Conservation (phyloP, 1,139 yeast genomes). For the Pichia sp. region DNA sequence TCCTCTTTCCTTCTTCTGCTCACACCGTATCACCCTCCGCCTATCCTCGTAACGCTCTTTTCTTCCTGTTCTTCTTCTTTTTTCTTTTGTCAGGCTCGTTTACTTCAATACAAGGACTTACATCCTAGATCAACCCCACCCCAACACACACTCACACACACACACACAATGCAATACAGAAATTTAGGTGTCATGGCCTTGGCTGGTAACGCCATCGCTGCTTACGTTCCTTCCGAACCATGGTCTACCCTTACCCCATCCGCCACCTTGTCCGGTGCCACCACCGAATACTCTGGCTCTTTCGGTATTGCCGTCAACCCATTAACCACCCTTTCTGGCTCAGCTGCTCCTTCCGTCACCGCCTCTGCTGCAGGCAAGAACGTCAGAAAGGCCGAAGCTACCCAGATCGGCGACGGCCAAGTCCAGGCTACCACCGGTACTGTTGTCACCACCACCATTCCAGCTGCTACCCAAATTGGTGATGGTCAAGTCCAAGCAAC, state of each 20-base stretch:
- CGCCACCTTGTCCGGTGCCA: conserved; percentile 52
- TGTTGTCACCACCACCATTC: conserved; percentile 9
- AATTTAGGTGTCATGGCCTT: conserved; percentile 33
- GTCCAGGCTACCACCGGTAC: conserved; percentile 34
- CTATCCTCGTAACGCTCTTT: not conserved
- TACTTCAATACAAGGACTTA: not conserved
- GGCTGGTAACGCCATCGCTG: conserved; percentile 52
- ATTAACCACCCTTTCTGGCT: not conserved
- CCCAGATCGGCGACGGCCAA: conserved; percentile 37
- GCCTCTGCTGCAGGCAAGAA: conserved; percentile 27
- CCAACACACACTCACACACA: not conserved
- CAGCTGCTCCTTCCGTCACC: conserved; percentile 36
- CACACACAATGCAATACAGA: conserved; percentile 31
- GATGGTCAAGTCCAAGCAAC: conserved; percentile 32
- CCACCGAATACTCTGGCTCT: conserved; percentile 54
- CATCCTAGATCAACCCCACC: not conserved
- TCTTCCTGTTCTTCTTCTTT: not conserved
- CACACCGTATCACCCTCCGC: no score
- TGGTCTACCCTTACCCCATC: conserved; percentile 70
- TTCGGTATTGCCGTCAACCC: conserved; percentile 65
- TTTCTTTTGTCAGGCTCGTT: not conserved
- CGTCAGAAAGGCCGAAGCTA: conserved; percentile 30
- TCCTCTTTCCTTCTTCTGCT: not conserved
- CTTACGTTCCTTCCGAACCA: conserved; percentile 66
- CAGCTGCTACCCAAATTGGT: conserved; percentile 22